Evolutionary conservation across 305 asterid species (phyloP).

Genomic region (Fraxinus paxiana): DNA sequence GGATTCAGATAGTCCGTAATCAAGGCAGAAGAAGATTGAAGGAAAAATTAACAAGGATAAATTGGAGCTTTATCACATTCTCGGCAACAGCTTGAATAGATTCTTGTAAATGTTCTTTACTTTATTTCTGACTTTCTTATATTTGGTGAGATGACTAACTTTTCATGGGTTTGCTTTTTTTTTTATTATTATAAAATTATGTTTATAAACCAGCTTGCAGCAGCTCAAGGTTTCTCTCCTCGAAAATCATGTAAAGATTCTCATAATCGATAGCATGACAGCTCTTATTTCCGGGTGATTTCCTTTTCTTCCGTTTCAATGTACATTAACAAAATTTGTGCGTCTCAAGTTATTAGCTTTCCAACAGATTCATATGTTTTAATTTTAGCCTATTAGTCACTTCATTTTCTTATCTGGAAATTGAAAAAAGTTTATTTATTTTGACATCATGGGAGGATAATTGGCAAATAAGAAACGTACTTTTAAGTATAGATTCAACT

Average conservation of each 20-base stretch:
- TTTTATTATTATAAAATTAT: constrained; percentile 6
- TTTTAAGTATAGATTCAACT: neutral
- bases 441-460: neutral
- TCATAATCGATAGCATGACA: constrained; percentile 82
- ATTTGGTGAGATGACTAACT: constrained; percentile 7
- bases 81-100: neutral
- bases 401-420: neutral
- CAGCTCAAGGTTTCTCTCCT: constrained; percentile 60
- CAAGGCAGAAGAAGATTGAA: constrained; percentile 9
- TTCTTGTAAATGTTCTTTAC: neutral
- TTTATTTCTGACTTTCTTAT: constrained; percentile 1
- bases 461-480: neutral
- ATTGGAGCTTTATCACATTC: constrained; percentile 5
- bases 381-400: neutral
- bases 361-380: neutral
- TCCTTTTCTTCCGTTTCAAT: constrained; percentile 17
- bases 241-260: constrained; percentile 61
- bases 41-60: neutral
- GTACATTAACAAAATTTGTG: neutral
- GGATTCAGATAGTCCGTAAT: neutral
- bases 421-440: neutral
- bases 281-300: constrained; percentile 75
- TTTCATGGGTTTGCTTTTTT: constrained; percentile 1
- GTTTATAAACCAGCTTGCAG: constrained; percentile 56
- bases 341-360: neutral